Evolutionary conservation across 208 protist genomes (phyloP).

Genomic region (Trypanosoma avium): DNA sequence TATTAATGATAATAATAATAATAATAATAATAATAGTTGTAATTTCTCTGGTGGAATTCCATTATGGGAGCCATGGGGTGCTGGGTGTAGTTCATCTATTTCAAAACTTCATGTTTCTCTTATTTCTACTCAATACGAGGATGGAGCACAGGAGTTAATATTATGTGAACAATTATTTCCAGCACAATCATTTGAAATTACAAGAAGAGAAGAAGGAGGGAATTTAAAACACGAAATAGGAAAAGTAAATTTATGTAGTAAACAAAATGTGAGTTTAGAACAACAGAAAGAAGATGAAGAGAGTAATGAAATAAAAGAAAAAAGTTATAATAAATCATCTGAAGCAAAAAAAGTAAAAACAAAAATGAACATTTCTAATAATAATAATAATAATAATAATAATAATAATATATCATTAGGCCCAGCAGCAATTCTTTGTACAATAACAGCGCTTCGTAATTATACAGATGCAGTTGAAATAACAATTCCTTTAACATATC

Average conservation of each 20-base stretch:
- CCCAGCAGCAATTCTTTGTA: slow-evolving; percentile 23
- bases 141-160: slow-evolving; percentile 3
- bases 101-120: slow-evolving; percentile 15
- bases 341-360: too few relatives aligned
- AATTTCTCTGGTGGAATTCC: not conserved
- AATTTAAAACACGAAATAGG: not conserved
- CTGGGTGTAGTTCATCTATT: slow-evolving; percentile 9
- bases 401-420: not conserved
- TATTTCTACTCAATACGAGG: slow-evolving; percentile 21
- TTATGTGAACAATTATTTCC: slow-evolving; percentile 27
- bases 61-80: slow-evolving; percentile 19
- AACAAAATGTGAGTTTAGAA: not conserved
- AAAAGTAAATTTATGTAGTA: not conserved
- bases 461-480: slow-evolving; percentile 16
- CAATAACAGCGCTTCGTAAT: slow-evolving; percentile 26
- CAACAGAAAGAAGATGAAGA: not conserved
- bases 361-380: not conserved
- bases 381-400: not conserved
- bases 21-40: not conserved
- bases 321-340: too few relatives aligned
- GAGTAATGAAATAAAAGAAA: not conserved
- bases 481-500: slow-evolving; percentile 9
- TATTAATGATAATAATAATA: not conserved
- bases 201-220: not conserved
- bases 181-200: not conserved